Conservation (phyloP, 139 green algal species). For the Tetraselmis chui region DNA sequence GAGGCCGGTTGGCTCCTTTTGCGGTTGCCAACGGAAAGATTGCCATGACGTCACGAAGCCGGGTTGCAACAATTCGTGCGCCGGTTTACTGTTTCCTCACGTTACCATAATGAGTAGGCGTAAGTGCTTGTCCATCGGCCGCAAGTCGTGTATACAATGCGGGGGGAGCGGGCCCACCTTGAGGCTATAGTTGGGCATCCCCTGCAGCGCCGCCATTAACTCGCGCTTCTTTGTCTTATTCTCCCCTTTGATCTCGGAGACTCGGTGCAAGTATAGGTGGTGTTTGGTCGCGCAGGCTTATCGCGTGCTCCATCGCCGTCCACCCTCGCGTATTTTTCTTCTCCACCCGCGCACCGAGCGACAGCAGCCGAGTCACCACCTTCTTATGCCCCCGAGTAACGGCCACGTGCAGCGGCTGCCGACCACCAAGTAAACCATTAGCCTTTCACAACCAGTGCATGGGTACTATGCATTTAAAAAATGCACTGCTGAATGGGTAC, state of each 20-base stretch:
- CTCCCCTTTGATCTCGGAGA: slow-evolving; percentile 22
- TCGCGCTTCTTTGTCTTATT: slow-evolving; percentile 41
- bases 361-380: slow-evolving; percentile 35
- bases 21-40: too few species aligned
- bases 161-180: slow-evolving; percentile 49
- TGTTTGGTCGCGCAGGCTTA: slow-evolving; percentile 28
- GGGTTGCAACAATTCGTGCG: too few species aligned
- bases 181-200: slow-evolving; percentile 60
- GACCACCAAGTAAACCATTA: too few species aligned
- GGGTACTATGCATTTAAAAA: too few species aligned
- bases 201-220: slow-evolving; percentile 32
- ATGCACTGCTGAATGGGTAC: too few species aligned
- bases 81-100: too few species aligned
- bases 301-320: slow-evolving; percentile 58
- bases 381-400: slow-evolving; percentile 29
- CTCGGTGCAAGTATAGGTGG: slow-evolving; percentile 16
- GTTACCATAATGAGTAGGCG: too few species aligned
- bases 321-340: slow-evolving; percentile 42
- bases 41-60: too few species aligned
- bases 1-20: too few species aligned
- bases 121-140: too few species aligned
- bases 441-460: too few species aligned
- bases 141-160: too few species aligned
- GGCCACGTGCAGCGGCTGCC: slow-evolving; percentile 59
- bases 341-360: slow-evolving; percentile 24